Base-by-base conservation (phyloP, 2,329 filamentous ascomycete species). In the Fusarium metavorans region DNA sequence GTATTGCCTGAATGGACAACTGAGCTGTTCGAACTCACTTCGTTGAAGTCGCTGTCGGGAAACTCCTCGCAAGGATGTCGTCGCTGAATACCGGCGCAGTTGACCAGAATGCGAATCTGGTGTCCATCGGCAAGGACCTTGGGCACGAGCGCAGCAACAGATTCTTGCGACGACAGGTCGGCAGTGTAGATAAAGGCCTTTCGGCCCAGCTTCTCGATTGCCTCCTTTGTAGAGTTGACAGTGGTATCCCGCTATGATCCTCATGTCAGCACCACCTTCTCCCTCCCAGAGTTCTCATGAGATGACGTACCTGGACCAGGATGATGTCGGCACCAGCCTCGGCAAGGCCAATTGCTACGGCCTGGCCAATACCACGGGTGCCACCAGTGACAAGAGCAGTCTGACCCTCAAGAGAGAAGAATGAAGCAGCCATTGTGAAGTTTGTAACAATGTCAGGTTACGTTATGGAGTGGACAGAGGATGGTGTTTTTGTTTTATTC, bases 11-110 rank as follows among this genome's bases (percentile, higher is more conserved):
- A 1, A 32, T 11, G 37, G 16, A 20, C 10, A 39, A 25, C 14
- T 16, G 34, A 4, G 34, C 9, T 27, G 2, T 27, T 27, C 6
- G 25, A 27, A 43, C 67, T 37, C 67, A 90, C 90, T 78, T 93
- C 90, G 79, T 93, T 89, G 89, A 94, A 97, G 84, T 97, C 94
- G 52, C 86, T 84, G 80, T 93, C 90, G 0, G 94, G 94, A 80
- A 97, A 97, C 68, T 88, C 83, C 77, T 95, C 90, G 50, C 92
- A 91, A 0, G 93, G 90, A 82, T 97, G 93, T 16, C 95, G 88
- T 72, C 91, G 88, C 83, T 97, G 95, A 80, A 97, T 95, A 30
- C 95, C 95, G 20, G 93, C 95, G 84, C 94, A 96, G 85, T 95
- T 97, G 77, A 97, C 85, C 9, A 97, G 89, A 79, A 97, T 94